Conservation (phyloP, 2,329 filamentous ascomycete species). For the Cladophialophora psammophila region DNA sequence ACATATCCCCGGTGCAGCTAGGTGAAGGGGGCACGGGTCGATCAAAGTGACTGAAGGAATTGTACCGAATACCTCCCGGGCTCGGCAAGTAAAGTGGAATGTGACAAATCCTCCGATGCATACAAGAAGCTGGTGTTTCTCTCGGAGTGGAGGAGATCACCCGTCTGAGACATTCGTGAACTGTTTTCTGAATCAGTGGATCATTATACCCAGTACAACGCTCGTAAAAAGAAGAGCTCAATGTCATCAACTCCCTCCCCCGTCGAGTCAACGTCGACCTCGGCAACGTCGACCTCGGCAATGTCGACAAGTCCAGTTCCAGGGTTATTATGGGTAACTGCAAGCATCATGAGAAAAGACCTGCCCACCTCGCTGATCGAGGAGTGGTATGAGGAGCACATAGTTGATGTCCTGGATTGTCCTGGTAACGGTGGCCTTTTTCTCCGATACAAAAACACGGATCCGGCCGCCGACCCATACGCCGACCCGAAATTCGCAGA, state of each 20-base stretch:
- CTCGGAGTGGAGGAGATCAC: neutral
- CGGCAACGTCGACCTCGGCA: constrained; percentile 59
- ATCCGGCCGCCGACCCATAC: constrained; percentile 6
- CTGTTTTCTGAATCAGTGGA: neutral
- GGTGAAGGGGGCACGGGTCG: neutral
- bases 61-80: neutral
- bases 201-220: neutral
- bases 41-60: neutral
- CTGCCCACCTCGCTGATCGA: constrained; percentile 21
- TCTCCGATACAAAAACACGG: constrained; percentile 30
- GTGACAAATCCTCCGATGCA: neutral
- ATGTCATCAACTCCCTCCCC: constrained; percentile 48
- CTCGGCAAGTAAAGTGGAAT: neutral
- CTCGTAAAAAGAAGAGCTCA: neutral
- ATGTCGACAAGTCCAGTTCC: constrained; percentile 47
- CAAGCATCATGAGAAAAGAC: constrained; percentile 25
- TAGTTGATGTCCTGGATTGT: constrained; percentile 24
- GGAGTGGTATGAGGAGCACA: constrained; percentile 32
- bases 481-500: constrained; percentile 21
- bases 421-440: constrained; percentile 32
- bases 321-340: constrained; percentile 29
- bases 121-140: neutral
- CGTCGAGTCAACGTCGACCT: constrained; percentile 51
- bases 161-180: neutral
- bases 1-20: neutral